A percentile compares a stretch with the other conserved stretches of the same genome.
These are phyloP conservation scores for Xylaria palmicola DNA, from an alignment of 495 filamentous ascomycete species.

Conservation along the genomic window DNA sequence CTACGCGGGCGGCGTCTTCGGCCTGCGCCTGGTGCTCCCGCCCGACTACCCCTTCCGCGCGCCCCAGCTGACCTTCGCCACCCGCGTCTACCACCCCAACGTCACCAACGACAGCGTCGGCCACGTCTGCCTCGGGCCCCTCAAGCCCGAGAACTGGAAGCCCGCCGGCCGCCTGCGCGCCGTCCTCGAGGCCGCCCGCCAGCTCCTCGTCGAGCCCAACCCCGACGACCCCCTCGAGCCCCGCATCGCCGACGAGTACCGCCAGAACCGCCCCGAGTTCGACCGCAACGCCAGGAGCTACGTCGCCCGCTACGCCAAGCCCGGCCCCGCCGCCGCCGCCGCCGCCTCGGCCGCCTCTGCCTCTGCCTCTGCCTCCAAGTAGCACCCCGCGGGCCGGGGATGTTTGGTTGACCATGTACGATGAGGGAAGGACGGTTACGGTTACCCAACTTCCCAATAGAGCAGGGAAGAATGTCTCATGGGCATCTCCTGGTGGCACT, in stretches of 20 bases:
- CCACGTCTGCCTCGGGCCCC: slow-evolving; percentile 85
- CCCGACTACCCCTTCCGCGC: slow-evolving; percentile 94
- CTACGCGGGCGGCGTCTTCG: slow-evolving; percentile 80
- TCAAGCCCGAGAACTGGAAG: slow-evolving; percentile 93
- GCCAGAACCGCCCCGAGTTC: slow-evolving; percentile 68
- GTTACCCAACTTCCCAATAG: no score
- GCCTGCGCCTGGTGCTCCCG: slow-evolving; percentile 72
- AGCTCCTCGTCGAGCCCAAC: slow-evolving; percentile 81
- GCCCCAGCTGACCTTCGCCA: slow-evolving; percentile 80
- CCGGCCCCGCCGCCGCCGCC: no score
- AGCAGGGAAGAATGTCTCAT: not conserved
- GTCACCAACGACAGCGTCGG: slow-evolving; percentile 90
- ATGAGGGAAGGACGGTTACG: no score
- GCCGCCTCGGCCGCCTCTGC: not conserved
- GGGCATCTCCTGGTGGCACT: not conserved
- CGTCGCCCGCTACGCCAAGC: slow-evolving; percentile 74
- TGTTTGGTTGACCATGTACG: no score
- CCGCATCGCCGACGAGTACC: slow-evolving; percentile 82
- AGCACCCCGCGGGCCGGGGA: no score
- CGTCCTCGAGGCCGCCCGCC: slow-evolving; percentile 77
- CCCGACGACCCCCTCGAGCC: slow-evolving; percentile 92
- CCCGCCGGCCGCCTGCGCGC: slow-evolving; percentile 73
- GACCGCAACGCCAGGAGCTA: slow-evolving; percentile 83
- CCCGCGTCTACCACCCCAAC: slow-evolving; percentile 98
- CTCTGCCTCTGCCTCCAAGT: no score